Conservation (phyloP, 2,329 filamentous ascomycete species). For the Microdochium nivale region DNA sequence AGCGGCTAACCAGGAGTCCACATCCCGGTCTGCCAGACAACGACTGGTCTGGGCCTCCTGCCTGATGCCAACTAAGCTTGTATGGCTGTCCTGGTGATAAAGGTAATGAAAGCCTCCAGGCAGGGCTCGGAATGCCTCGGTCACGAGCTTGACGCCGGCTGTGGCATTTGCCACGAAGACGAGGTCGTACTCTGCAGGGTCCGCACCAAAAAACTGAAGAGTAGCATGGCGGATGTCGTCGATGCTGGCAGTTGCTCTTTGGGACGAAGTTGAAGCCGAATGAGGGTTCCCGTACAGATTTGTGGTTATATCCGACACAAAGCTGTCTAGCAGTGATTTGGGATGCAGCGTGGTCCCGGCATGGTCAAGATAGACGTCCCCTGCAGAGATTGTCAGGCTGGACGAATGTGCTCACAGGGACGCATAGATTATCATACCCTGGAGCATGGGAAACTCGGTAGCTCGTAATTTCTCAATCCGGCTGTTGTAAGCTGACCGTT, state of each 20-base stretch:
- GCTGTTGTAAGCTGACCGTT: conserved; percentile 40
- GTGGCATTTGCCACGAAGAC: conserved; percentile 57
- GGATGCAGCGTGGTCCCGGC: conserved; percentile 82
- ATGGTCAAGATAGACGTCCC: conserved; percentile 81
- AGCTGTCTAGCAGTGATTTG: conserved; percentile 71
- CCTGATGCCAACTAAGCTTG: conserved; percentile 74
- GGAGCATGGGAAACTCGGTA: conserved; percentile 61
- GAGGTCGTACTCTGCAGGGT: conserved; percentile 74
- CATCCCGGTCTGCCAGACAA: conserved; percentile 59
- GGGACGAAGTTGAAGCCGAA: conserved; percentile 74
- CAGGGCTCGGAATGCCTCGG: conserved; percentile 64
- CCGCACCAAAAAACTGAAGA: conserved; percentile 71
- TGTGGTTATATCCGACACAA: conserved; percentile 68
- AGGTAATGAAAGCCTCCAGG: conserved; percentile 70
- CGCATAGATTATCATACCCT: conserved; percentile 36
- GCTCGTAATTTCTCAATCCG: conserved; percentile 49
- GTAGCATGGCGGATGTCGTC: conserved; percentile 67
- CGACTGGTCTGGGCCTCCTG: conserved; percentile 56
- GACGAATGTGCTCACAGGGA: background rate
- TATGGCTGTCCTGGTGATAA: conserved; percentile 81
- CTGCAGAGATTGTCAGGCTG: conserved; percentile 29
- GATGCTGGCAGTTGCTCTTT: conserved; percentile 63
- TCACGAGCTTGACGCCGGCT: conserved; percentile 53
- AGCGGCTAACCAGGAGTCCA: conserved; percentile 55
- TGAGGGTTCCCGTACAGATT: conserved; percentile 88